These are phyloP conservation scores for Podosphaera leucotricha DNA, from an alignment of 2,329 filamentous ascomycete species.

Conservation along the genomic window DNA sequence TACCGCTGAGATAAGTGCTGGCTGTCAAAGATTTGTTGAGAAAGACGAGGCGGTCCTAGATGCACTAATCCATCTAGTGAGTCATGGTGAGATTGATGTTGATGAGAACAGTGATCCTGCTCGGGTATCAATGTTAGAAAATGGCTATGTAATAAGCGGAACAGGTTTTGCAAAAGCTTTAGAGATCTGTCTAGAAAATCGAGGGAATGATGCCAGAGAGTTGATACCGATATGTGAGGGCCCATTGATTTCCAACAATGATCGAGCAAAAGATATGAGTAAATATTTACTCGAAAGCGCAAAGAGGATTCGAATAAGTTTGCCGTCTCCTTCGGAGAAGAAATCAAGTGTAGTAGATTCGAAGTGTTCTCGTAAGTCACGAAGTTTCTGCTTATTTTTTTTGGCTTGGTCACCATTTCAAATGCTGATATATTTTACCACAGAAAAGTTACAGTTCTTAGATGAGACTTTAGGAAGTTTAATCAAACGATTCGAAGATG, in stretches of 20 bases:
- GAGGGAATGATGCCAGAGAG: conserved; percentile 35
- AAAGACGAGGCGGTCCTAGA: conserved; percentile 46
- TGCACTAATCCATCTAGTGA: conserved; percentile 68
- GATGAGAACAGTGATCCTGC: conserved; percentile 27
- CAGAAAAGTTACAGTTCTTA: conserved; percentile 63
- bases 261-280: conserved; percentile 75
- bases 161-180: conserved; percentile 89
- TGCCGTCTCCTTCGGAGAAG: conserved; percentile 63
- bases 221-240: conserved; percentile 13
- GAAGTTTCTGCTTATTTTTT: background rate
- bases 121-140: conserved; percentile 51
- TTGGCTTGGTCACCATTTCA: background rate
- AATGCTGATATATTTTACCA: background rate
- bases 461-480: conserved; percentile 74
- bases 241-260: conserved; percentile 23
- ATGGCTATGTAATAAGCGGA: conserved; percentile 88
- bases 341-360: conserved; percentile 50
- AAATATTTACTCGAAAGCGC: conserved; percentile 73
- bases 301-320: conserved; percentile 60
- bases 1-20: conserved; percentile 31
- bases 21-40: conserved; percentile 9
- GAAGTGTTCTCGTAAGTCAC: conserved; percentile 47
- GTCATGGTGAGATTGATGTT: conserved; percentile 29
- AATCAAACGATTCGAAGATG: conserved; percentile 87
- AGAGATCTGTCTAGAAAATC: conserved; percentile 70